Evolutionary conservation across 352 stramenopile species (phyloP), one percentile per base, ranked within the genome.

Genomic region (Pythium rhizo-oryzae): DNA sequence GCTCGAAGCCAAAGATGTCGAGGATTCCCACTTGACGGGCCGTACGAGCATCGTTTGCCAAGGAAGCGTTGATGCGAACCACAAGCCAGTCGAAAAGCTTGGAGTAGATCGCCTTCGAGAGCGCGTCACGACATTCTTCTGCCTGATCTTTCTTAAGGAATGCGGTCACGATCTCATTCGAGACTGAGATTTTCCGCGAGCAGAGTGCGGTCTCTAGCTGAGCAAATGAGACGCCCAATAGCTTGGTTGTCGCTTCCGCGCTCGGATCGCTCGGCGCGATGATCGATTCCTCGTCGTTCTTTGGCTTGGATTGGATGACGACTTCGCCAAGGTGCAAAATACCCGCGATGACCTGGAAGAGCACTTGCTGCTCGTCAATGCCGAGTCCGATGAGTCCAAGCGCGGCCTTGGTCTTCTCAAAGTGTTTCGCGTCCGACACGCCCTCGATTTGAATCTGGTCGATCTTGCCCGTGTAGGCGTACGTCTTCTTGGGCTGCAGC

Each of bases 51-150:
- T 92, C 84, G 46, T 87, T 83, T 19, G 85, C 76, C 8, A 95
- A 69, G 18, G 87, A 97, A 12, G 65, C 72, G 59, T 96, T 96
- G 70, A 96, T 92, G 28, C 74, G 84, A 39, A 88, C 78, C 41
- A 99, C 96, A 18, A 99, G 78, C 96, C 96, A 99, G 62, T 98
- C 80, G 69, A 99, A 99, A 13, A 99, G 67, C 64, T 95, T 97
- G 4, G 91, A 96, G 75, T 99, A 99, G 46, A 98, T 92, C 44
- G 97, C 84, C 80, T 99, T 99, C 0, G 96, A 91, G 24, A 99
- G 83, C 8, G 96, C 95, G 72, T 99, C 96, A 15, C 96, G 80
- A 51, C 90, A 97, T 70, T 99, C 94, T 16, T 82, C 68, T 0
- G 97, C 97, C 63, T 96, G 90, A 33, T 91, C 92, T 18, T 96